These are phyloP conservation scores for Ramicandelaber brevisporus DNA, from an alignment of 192 early-diverging fungal genomes.

Conservation along the genomic window DNA sequence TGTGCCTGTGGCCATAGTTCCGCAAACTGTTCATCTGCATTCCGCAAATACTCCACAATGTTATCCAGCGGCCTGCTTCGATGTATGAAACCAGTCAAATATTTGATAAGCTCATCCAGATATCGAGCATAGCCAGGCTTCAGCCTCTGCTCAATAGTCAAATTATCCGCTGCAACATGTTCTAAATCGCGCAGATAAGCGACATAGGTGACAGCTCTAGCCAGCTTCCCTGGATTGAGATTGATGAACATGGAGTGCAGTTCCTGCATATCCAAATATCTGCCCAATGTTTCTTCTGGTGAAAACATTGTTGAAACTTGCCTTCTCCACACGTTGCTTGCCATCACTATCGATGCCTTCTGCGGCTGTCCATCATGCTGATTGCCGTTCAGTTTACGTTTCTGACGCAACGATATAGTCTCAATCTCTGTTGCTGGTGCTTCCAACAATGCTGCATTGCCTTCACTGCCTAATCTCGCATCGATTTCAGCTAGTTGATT, in stretches of 20 bases:
- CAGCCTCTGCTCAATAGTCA: conserved; percentile 3
- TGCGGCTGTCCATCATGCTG: too few species aligned
- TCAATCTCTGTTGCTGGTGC: too few species aligned
- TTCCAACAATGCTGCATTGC: too few species aligned
- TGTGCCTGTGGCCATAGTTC: neutral
- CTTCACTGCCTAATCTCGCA: too few species aligned
- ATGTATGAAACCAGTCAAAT: conserved; percentile 2
- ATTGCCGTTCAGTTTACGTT: too few species aligned
- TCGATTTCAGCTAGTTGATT: too few species aligned
- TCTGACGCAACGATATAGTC: too few species aligned
- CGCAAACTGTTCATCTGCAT: neutral
- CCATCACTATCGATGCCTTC: too few species aligned
- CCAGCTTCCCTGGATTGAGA: too few species aligned
- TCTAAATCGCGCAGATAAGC: conserved; percentile 40
- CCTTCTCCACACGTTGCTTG: too few species aligned
- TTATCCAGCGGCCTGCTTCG: conserved; percentile 3
- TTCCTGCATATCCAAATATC: conserved; percentile 65
- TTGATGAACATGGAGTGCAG: conserved; percentile 64
- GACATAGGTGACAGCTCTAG: conserved; percentile 34
- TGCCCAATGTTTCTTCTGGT: conserved; percentile 71
- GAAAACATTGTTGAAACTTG: conserved; percentile 73
- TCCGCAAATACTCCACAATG: neutral
- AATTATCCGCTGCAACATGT: conserved; percentile 16
- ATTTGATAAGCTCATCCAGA: conserved; percentile 16
- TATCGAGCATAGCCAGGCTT: conserved; percentile 21